These are phyloP conservation scores for Grifola frondosa DNA, from an alignment of 1,284 basidiomycete species.

Conservation along the genomic window DNA sequence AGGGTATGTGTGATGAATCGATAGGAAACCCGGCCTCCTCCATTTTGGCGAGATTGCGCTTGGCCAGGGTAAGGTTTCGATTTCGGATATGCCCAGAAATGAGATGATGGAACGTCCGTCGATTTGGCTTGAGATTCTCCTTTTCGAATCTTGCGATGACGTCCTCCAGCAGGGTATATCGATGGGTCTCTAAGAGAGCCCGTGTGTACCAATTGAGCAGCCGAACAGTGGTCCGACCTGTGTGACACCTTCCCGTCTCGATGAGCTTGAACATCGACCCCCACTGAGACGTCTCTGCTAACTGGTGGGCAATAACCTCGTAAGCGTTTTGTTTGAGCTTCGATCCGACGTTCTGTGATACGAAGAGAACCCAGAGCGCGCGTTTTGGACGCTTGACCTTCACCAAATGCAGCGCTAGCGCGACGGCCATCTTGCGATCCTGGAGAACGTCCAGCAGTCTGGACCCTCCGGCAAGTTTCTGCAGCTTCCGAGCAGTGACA, in stretches of 20 bases:
- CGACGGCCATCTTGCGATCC: slow-evolving; percentile 39
- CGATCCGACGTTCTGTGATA: slow-evolving; percentile 50
- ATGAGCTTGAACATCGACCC: slow-evolving; percentile 45
- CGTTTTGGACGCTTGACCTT: slow-evolving; percentile 38
- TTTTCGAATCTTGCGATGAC: slow-evolving; percentile 51
- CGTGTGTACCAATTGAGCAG: slow-evolving; percentile 69
- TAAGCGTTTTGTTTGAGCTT: slow-evolving; percentile 52
- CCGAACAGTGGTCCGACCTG: slow-evolving; percentile 47
- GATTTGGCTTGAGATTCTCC: slow-evolving; percentile 46
- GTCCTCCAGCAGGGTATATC: slow-evolving; percentile 45
- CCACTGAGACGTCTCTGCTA: slow-evolving; percentile 52
- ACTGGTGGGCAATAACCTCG: slow-evolving; percentile 51
- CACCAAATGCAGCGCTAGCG: slow-evolving; percentile 46
- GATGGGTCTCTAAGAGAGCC: slow-evolving; percentile 52
- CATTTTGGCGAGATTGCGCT: slow-evolving; percentile 54
- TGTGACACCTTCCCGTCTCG: slow-evolving; percentile 44
- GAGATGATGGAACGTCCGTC: slow-evolving; percentile 65
- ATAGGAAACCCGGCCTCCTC: slow-evolving; percentile 49
- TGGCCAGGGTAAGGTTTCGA: slow-evolving; percentile 56
- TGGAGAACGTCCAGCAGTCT: slow-evolving; percentile 30
- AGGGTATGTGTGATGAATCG: slow-evolving; percentile 59
- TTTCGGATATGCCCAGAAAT: slow-evolving; percentile 68
- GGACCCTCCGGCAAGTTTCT: slow-evolving; percentile 1
- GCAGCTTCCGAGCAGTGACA: slow-evolving; percentile 2
- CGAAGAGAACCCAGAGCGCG: slow-evolving; percentile 43